Evolutionary conservation across 179 eudicot species (phyloP), one percentile per base, ranked within the genome.

Genomic region (Silene vulgaris): DNA sequence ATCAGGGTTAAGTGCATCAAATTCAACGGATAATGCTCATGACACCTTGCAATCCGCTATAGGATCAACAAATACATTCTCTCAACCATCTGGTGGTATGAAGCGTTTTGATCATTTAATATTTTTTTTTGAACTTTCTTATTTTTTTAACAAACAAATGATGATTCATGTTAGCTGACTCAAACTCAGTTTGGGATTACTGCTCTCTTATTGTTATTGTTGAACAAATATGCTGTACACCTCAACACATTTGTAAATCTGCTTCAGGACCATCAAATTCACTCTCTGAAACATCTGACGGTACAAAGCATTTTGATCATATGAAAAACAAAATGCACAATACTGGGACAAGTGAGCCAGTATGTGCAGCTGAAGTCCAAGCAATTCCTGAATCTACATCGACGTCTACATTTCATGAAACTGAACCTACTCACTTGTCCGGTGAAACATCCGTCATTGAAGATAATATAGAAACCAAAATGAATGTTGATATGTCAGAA

Each of bases 301-400:
- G 73, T 19, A 66, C 73, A 54, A 86, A 89, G 74, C 87, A 85
- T 62, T 80, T 86, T 61, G 89, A 77, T 80, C 61, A 88, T 74
- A 77, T 78, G 81, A 78, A 84, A 32, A 80, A 77, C 76, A 82
- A 81, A 72, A 66, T 75, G 71, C 82, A 65, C 81, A 74, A 29
- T 26, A 79, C 82, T 45, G 78, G 73, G 71, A 69, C 76, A 67
- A 78, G 84, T 80, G 90, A 84, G 77, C 86, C 78, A 69, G 83
- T 84, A 50, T 89, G 82, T 70, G 69, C 89, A 75, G 85, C 90
- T 73, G 81, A 90, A 37, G 79, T 85, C 29, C 80, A 74, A 79
- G 83, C 90, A 60, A 84, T 81, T 74, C 90, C 90, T 81, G 93
- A 88, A 74, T 85, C 83, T 77, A 35, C 40, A 35, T 35, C 40